Conservation (phyloP, 371 early-diverging fungal genomes). For the Coemansia sp. region DNA sequence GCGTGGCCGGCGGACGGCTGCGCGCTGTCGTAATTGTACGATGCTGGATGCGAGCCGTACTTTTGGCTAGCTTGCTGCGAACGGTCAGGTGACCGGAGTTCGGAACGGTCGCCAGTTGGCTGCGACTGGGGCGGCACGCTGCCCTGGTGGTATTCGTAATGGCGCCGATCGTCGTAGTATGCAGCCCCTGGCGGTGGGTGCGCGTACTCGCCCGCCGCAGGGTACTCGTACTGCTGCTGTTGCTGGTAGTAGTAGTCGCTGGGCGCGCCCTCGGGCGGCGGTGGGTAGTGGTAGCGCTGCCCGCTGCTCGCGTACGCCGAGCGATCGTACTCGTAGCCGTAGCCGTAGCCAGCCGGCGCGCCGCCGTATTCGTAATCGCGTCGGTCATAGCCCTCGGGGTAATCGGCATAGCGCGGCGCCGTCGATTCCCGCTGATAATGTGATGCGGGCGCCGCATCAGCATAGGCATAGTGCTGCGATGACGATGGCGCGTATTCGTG, state of each 20-base stretch:
- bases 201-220: not conserved
- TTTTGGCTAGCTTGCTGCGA: constrained; percentile 13
- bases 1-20: not conserved
- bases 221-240: constrained; percentile 24
- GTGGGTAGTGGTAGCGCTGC: constrained; percentile 7
- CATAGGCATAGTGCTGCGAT: constrained; percentile 22
- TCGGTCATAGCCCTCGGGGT: constrained; percentile 43
- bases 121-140: constrained; percentile 6
- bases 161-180: constrained; percentile 18
- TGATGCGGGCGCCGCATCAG: constrained; percentile 14
- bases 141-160: constrained; percentile 15
- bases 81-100: constrained; percentile 12
- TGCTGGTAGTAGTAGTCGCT: constrained; percentile 41
- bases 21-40: constrained; percentile 15
- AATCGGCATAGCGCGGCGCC: constrained; percentile 45
- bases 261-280: constrained; percentile 14
- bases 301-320: constrained; percentile 30
- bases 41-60: constrained; percentile 10
- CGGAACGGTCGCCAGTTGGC: not conserved
- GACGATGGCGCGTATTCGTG: constrained; percentile 13
- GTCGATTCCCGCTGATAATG: constrained; percentile 12
- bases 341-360: constrained; percentile 15
- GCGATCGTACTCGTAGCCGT: constrained; percentile 43
- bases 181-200: constrained; percentile 1
- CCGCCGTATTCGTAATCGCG: constrained; percentile 33